These are phyloP conservation scores for Boletus rubescentipes DNA, from an alignment of 768 basidiomycete species.

Conservation along the genomic window DNA sequence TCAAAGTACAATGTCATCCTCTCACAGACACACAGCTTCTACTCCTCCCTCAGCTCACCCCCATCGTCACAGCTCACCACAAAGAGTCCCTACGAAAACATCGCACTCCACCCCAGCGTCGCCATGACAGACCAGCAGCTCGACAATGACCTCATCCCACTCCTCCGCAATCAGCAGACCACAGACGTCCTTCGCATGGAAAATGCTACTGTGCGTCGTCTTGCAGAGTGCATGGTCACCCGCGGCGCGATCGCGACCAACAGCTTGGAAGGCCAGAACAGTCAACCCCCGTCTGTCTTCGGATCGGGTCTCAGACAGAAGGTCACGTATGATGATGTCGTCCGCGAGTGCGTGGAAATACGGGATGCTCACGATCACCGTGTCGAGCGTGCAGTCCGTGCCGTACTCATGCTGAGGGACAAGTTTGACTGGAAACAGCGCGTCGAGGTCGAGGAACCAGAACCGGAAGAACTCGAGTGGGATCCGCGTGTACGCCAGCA, in stretches of 20 bases:
- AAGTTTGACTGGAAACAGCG: conserved; percentile 82
- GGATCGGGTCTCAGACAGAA: conserved; percentile 23
- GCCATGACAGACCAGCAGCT: conserved; percentile 63
- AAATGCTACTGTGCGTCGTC: conserved; percentile 66
- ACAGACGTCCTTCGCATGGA: conserved; percentile 72
- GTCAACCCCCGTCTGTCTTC: conserved; percentile 25
- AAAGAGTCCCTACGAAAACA: conserved; percentile 52
- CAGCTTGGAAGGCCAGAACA: conserved; percentile 43
- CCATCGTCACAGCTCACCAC: conserved; percentile 23
- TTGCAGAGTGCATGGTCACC: conserved; percentile 65
- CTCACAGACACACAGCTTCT: conserved; percentile 79
- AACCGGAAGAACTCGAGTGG: conserved; percentile 77
- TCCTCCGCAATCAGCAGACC: conserved; percentile 79
- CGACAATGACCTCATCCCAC: conserved; percentile 69
- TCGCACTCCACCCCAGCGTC: conserved; percentile 64
- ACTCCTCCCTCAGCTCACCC: conserved; percentile 52
- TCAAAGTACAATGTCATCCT: conserved; percentile 84
- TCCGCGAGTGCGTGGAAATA: conserved; percentile 66
- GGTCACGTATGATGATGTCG: conserved; percentile 53
- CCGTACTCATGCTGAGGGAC: conserved; percentile 74
- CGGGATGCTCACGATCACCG: conserved; percentile 70
- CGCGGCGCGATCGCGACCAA: conserved; percentile 46
- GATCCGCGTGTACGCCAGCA: conserved; percentile 47
- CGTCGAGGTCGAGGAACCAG: conserved; percentile 76
- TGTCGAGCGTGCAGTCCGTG: conserved; percentile 75